phyloP scores from a whole-genome alignment of 2,329 filamentous ascomycete genomes.

The Monosporascus sp. region DNA sequence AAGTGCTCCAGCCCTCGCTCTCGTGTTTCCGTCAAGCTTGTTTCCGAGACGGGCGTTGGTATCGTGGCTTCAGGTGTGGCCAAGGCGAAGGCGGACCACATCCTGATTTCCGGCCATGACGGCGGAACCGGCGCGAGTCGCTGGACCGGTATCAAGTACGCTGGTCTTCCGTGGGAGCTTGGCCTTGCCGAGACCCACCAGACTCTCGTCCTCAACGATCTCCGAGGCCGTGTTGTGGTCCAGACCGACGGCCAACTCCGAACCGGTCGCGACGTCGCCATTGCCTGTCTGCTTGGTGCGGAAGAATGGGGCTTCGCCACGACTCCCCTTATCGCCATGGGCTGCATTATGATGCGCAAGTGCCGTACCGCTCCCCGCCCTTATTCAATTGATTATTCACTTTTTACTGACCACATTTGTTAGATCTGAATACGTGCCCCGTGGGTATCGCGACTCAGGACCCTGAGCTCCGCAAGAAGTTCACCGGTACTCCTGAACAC shows the following conservation, averaged over 20 bases:
- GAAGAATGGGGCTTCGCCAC: slow-evolving; percentile 98
- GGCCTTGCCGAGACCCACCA: slow-evolving; percentile 97
- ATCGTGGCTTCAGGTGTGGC: slow-evolving; percentile 97
- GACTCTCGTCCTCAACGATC: slow-evolving; percentile 89
- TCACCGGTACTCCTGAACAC: slow-evolving; percentile 86
- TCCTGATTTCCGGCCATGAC: slow-evolving; percentile 93
- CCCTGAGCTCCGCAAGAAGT: slow-evolving; percentile 90
- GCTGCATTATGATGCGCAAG: slow-evolving; percentile 91
- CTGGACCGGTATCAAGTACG: slow-evolving; percentile 99
- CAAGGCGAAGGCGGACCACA: slow-evolving; percentile 95
- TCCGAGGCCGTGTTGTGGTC: slow-evolving; percentile 90
- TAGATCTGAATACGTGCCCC: slow-evolving; percentile 66
- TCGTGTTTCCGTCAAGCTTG: slow-evolving; percentile 92
- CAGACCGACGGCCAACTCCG: slow-evolving; percentile 94
- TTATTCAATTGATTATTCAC: neutral
- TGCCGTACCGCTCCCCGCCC: too few relatives aligned
- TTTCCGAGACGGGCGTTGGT: slow-evolving; percentile 94
- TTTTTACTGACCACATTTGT: slow-evolving; percentile 5
- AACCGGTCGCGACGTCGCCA: slow-evolving; percentile 88
- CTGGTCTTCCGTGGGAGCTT: slow-evolving; percentile 92
- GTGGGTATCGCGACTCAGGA: slow-evolving; percentile 96
- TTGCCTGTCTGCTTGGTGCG: slow-evolving; percentile 92
- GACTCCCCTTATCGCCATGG: slow-evolving; percentile 91
- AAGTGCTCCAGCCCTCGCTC: slow-evolving; percentile 94
- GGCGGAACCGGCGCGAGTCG: slow-evolving; percentile 93